Evolutionary conservation across 1,284 basidiomycete genomes (phyloP), one percentile per base, ranked within the genome.

Genomic region (Singerocomus rubriflavus): DNA sequence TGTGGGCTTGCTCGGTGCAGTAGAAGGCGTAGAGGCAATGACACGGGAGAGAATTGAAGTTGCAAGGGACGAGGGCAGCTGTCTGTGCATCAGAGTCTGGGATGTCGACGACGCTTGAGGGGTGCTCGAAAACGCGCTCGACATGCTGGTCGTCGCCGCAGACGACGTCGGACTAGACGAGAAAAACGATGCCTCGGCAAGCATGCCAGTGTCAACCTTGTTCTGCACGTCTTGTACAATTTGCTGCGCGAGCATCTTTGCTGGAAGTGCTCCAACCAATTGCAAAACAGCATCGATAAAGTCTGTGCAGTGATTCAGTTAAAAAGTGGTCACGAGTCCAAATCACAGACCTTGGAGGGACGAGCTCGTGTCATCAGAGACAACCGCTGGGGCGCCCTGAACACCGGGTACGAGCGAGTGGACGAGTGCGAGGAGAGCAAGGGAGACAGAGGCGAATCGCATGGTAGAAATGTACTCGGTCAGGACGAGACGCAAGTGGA

Each of bases 401-500:
- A 54, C 61, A 25, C 47, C 50, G 14, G 54, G 52, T 0, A 53
- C 50, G 16, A 68, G 56, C 27, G 68, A 68, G 26, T 66, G 55
- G 17, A 66, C 72, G 30, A 75, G 49, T 0, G 69, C 70, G 49
- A 75, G 53, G 55, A 74, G 54, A 52, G 69, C 53, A 35, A 72
- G 66, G 12, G 73, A 69, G 57, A 69, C 63, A 46, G 64, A 51
- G 8, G 70, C 55, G 56, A 71, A 58, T 57, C 65, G 73, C 74
- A 75, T 76, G 61, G 46, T 60, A 52, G 49, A 56, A 46, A 53
- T 63, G 60, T 52, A 62, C 58, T 60, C 54, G 57, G 59, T 57
- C 57, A 49, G 57, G 58, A 54, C 58, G 57, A 55, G 60, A 52
- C 50, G 48, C 59, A 54, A 57, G 59, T 45, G 27, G 17, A 50